Evolutionary conservation across 2,329 filamentous ascomycete genomes (phyloP).

Genomic region (Hymenoscyphus scutula): DNA sequence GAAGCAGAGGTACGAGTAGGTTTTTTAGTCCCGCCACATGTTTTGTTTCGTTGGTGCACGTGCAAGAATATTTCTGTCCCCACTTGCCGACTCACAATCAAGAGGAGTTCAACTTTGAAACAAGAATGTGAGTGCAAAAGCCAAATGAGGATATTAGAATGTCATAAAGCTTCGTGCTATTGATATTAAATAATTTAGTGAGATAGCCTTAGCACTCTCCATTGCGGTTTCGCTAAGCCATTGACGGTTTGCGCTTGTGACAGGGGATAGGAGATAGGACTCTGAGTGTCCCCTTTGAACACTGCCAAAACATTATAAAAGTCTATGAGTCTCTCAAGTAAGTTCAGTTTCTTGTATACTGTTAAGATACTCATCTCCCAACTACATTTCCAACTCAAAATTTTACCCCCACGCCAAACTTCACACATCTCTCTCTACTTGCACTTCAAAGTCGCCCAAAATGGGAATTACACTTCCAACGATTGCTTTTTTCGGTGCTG

Average conservation of each 20-base stretch:
- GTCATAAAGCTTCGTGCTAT: too few relatives aligned
- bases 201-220: too few relatives aligned
- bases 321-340: too few relatives aligned
- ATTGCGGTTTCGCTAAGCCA: neutral
- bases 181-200: too few relatives aligned
- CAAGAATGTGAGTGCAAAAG: too few relatives aligned
- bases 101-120: too few relatives aligned
- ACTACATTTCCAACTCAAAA: neutral
- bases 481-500: slow-evolving; percentile 19
- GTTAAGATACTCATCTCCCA: neutral
- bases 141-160: too few relatives aligned
- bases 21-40: too few relatives aligned
- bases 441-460: neutral
- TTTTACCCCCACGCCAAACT: neutral
- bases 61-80: too few relatives aligned
- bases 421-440: neutral
- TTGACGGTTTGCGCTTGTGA: neutral
- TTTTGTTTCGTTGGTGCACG: too few relatives aligned
- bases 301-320: neutral
- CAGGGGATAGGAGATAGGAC: slow-evolving; percentile 3
- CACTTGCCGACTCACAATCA: too few relatives aligned
- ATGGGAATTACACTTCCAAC: slow-evolving; percentile 8
- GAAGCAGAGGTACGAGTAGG: too few relatives aligned
- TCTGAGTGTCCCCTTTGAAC: neutral
- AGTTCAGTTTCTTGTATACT: neutral